Percentiles rank a stretch among this genome's conserved stretches.
These are phyloP conservation scores for Penicillium sp. DNA, from an alignment of 2,329 filamentous ascomycete species.

Conservation along the genomic window DNA sequence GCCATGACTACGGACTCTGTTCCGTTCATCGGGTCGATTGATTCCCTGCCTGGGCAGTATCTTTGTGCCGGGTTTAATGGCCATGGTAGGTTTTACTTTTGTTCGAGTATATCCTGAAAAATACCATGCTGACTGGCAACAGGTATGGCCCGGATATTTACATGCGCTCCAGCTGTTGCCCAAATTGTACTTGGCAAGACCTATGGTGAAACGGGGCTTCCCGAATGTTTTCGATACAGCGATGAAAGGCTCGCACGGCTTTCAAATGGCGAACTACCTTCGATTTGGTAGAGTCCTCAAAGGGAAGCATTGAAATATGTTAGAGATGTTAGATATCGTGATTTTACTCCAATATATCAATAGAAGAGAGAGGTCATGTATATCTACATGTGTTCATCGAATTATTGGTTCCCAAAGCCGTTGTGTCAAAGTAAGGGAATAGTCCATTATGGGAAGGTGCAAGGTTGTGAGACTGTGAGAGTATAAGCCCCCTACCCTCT, in stretches of 20 bases:
- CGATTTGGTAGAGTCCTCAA: conserved; percentile 18
- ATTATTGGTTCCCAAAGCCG: no score
- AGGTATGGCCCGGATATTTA: conserved; percentile 49
- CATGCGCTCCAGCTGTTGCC: conserved; percentile 46
- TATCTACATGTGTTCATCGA: no score
- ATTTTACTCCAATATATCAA: no score
- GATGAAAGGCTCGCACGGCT: conserved; percentile 23
- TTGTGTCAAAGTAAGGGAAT: no score
- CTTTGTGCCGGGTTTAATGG: conserved; percentile 53
- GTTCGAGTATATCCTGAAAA: not conserved
- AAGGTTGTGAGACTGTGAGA: no score
- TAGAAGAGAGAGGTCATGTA: no score
- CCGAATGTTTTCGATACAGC: conserved; percentile 39
- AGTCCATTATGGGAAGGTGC: no score
- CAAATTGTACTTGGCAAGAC: conserved; percentile 41
- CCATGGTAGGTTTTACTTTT: conserved; percentile 33
- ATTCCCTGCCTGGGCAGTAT: conserved; percentile 45
- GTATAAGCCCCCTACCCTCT: no score
- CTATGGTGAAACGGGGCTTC: conserved; percentile 41
- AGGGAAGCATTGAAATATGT: not conserved
- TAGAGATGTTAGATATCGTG: not conserved
- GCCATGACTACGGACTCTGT: conserved; percentile 49
- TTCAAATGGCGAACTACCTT: conserved; percentile 14
- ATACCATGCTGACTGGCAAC: not conserved
- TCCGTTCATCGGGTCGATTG: conserved; percentile 47